Evolutionary conservation across 2,329 filamentous ascomycete genomes (phyloP).

Genomic region (Didymella sp.): DNA sequence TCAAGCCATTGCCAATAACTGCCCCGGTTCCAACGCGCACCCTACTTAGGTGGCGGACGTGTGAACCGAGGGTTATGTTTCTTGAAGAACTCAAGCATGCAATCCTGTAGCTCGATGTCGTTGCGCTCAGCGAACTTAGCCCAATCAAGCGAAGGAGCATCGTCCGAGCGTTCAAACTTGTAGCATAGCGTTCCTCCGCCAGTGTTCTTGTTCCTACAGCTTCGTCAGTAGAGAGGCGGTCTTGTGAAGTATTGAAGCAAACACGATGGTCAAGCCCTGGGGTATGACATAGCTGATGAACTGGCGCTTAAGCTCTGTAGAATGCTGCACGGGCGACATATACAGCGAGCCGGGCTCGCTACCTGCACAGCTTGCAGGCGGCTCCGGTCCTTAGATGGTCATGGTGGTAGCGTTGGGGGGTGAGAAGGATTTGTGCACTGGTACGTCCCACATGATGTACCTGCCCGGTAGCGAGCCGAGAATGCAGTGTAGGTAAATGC

Average conservation of each 20-base stretch:
- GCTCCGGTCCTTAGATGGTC: not conserved
- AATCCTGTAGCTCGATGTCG: constrained; percentile 14
- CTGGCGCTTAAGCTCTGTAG: not conserved
- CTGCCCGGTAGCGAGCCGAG: not conserved
- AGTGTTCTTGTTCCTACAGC: too few species aligned
- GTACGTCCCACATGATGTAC: not conserved
- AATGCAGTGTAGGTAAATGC: not conserved
- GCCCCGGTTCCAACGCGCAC: too few species aligned
- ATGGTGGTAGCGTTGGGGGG: not conserved
- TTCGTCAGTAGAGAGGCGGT: not conserved
- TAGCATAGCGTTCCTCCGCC: too few species aligned
- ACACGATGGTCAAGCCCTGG: not conserved
- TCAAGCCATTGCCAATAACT: too few species aligned
- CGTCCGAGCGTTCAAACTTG: too few species aligned
- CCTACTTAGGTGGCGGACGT: too few species aligned
- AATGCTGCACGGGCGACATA: not conserved
- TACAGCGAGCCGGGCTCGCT: not conserved
- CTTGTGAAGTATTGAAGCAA: constrained; percentile 6
- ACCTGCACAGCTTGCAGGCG: not conserved
- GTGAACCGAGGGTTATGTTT: too few species aligned
- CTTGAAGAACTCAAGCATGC: too few species aligned
- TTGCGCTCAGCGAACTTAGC: constrained; percentile 34
- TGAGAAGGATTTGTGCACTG: not conserved
- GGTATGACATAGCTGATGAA: not conserved
- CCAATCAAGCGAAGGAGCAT: constrained; percentile 34